Evolutionary conservation across 768 basidiomycete species (phyloP), one percentile per base, ranked within the genome.

Genomic region (Bullera alba): DNA sequence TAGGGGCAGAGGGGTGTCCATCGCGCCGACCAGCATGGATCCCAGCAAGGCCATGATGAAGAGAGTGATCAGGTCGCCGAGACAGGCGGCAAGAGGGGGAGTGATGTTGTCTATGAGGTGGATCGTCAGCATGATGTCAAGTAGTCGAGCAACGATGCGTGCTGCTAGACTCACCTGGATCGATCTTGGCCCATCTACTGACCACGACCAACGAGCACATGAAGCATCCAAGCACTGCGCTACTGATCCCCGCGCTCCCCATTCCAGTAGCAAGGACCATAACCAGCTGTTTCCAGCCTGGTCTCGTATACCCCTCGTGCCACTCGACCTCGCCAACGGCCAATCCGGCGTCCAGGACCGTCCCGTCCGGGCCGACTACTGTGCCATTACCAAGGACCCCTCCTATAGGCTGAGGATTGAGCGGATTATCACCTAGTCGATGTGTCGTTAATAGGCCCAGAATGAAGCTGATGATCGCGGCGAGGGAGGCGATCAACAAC

Each of bases 51-150:
- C 87, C 23, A 97, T 75, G 48, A 96, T 81, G 51, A 82, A 78
- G 42, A 99, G 81, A 0, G 93, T 93, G 43, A 97, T 78, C 28
- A 99, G 78, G 64, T 97, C 95, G 4, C 95, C 93, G 2, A 97
- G 78, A 61, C 87, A 89, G 2, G 89, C 81, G 0, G 95, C 95
- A 7, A 97, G 78, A 0, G 95, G 91, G 0, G 95, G 88, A 1
- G 92, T 86, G 58, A 97, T 92, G 70, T 99, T 99, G 67, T 95
- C 91, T 89, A 63, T 5, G 14, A 27, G n/a, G n/a, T n/a, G n/a
- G 10, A 5, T 22, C 15, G 16, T 34, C 19, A 36, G 23, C 28
- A 39, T 4, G 39, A 26, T 19, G 28, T 27, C 28, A 5, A 44
- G 42, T 43, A 23, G 23, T 27, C 30, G 15, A 41, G 16, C 29